Conservation (phyloP, 2,329 filamentous ascomycete species). For the Endoconidiophora polonica region DNA sequence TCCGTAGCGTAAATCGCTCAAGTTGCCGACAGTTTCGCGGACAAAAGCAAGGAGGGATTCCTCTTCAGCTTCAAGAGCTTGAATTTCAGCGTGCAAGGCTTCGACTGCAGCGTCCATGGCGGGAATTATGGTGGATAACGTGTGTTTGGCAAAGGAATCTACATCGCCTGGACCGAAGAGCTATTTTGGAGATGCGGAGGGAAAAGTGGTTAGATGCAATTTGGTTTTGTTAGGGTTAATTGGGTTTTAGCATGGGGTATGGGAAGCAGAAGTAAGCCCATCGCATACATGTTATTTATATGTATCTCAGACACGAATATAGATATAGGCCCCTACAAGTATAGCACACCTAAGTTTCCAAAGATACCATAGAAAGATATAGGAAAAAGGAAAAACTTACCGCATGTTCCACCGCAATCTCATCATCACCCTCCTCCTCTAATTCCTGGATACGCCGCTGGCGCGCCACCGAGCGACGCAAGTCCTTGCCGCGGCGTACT, state of each 20-base stretch:
- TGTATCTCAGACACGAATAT: too few species aligned
- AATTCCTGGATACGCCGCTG: slow-evolving; percentile 30
- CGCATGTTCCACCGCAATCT: slow-evolving; percentile 44
- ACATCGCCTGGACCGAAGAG: slow-evolving; percentile 15
- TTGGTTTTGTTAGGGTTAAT: not conserved
- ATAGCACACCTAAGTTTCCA: not conserved
- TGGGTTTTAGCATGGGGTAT: too few species aligned
- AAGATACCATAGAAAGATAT: not conserved
- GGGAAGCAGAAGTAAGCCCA: too few species aligned
- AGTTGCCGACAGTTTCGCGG: slow-evolving; percentile 46
- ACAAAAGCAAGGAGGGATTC: slow-evolving; percentile 42
- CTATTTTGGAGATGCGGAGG: not conserved
- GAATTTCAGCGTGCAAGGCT: slow-evolving; percentile 52
- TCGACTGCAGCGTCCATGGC: slow-evolving; percentile 51
- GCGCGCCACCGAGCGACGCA: slow-evolving; percentile 40
- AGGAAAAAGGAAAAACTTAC: slow-evolving; percentile 22
- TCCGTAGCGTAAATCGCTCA: slow-evolving; percentile 75
- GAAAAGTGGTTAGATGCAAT: too few species aligned
- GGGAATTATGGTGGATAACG: slow-evolving; percentile 44
- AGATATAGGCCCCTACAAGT: too few species aligned
- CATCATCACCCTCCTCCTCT: slow-evolving; percentile 43
- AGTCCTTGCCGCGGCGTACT: slow-evolving; percentile 28
- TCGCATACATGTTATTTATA: too few species aligned
- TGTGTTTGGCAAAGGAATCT: slow-evolving; percentile 31
- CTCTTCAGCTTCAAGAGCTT: slow-evolving; percentile 47